Evolutionary conservation across 2,329 filamentous ascomycete genomes (phyloP), one percentile per base, ranked within the genome.

Genomic region (Fusarium sp.): DNA sequence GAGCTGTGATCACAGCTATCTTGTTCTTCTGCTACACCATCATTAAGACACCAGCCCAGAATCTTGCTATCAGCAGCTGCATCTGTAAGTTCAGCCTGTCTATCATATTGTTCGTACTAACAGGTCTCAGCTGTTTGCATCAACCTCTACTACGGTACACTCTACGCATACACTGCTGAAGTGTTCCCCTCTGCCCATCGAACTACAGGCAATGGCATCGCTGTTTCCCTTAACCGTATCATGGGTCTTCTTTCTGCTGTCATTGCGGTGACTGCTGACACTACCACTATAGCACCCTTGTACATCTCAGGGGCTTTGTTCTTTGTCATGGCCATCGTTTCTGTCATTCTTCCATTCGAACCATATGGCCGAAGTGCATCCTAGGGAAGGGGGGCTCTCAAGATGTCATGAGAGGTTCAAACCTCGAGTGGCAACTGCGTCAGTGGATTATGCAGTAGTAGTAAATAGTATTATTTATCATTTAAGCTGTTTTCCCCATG

Each of bases 101-200:
- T 3, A 0, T 11, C 2, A 2, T 3, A 0, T 15, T 9, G 0
- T 9, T 23, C 0, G 0, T 53, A 6, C 47, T 52, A 5, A 66
- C 1, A 23, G 3, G 6, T 2, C 33, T 12, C 2, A 50, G 88
- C 86, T 40, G 93, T 92, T 77, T 90, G 85, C 63, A 81, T 92
- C 74, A 93, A 94, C 75, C 89, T 94, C 65, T 93, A 93, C 80
- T 94, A 94, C 74, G 89, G 90, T 28, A 91, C 89, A 79, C 71
- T 93, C 81, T 87, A 92, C 84, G 80, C 93, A 80, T 86, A 93
- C 84, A 82, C 91, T 65, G 87, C 89, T 37, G 86, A 90, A 78
- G 88, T 90, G 0, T 83, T 93, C 4, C 91, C 91, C 0, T 90
- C 87, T 46, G 91, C 91, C 2, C 92, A 94, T 73, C 83, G 89